Percentiles rank a stretch among this genome's conserved stretches.
Evolutionary conservation across 83 land plant species (phyloP).

Genomic region (Diphasiastrum complanatum): DNA sequence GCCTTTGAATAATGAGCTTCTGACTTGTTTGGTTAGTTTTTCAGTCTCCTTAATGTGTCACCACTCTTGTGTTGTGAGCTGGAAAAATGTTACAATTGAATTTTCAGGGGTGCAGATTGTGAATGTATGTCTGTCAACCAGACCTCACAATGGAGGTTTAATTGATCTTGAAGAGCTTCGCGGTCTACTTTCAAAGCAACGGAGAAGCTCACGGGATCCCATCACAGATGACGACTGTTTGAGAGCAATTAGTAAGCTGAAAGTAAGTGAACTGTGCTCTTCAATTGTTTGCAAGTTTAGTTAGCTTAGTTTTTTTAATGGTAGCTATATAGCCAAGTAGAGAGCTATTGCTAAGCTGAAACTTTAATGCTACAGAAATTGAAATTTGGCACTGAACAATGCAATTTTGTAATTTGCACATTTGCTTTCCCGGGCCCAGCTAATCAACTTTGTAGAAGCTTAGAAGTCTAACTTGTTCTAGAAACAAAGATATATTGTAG

Average conservation of each 20-base stretch:
- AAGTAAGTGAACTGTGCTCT: conserved; percentile 37
- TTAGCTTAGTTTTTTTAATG: not conserved
- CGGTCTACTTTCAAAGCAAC: conserved; percentile 49
- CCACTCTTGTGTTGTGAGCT: not conserved
- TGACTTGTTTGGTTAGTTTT: too few relatives aligned
- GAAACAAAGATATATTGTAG: too few relatives aligned
- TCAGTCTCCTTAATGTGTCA: not conserved
- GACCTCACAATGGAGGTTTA: conserved; percentile 86
- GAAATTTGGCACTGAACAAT: too few relatives aligned
- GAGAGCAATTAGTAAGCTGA: conserved; percentile 81
- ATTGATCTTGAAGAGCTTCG: conserved; percentile 74
- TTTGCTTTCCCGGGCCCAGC: too few relatives aligned
- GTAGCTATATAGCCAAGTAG: not conserved
- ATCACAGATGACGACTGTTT: conserved; percentile 92
- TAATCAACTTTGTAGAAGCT: too few relatives aligned
- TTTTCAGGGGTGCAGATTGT: conserved; percentile 97
- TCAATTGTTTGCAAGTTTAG: not conserved
- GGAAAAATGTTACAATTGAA: too few relatives aligned
- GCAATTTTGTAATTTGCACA: too few relatives aligned
- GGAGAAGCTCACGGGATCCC: conserved; percentile 65
- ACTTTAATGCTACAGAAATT: too few relatives aligned
- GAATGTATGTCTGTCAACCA: conserved; percentile 87
- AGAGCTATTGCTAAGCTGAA: not conserved
- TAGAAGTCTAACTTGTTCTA: too few relatives aligned
- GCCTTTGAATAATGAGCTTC: too few relatives aligned